Base-by-base conservation (phyloP, 2,329 filamentous ascomycete species). In the Sarocladium brachiariae region DNA sequence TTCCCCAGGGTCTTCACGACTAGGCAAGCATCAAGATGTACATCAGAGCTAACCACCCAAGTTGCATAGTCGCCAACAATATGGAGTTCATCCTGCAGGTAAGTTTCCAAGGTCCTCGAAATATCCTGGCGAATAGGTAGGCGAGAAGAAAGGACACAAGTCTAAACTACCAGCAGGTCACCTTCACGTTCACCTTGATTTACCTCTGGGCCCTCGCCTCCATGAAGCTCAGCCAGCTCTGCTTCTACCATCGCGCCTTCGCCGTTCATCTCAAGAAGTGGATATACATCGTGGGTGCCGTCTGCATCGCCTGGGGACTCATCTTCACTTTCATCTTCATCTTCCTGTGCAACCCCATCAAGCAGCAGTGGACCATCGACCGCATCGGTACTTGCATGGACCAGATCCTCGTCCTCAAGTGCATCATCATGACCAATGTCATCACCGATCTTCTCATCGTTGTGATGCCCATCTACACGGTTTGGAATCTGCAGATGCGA, bases 371-470 rank as follows among this genome's bases (percentile, higher is more conserved):
- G 58, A 55, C 54, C 24, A 51, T 57, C 16, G 49, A 52, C 14
- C 54, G 58, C 2, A 54, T 57, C 31, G 56, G 56, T 13, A 47
- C 37, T 43, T 59, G 57, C 43, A 51, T 56, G 49, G 56, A 57
- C 49, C 55, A 58, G 49, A 56, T 59, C 9, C 37, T 55, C 10
- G 39, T 60, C 3, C 45, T 57, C 30, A 54, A 57, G 50, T 55
- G 52, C 33, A 55, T 60, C 43, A 57, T 60, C 45, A 53, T 58
- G 51, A 60, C 57, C 41, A 70, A 69, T 51, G 63, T 69, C 39
- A 49, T 64, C 21, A 64, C 63, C 5, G 67, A 70, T 51, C 52
- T 69, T 9, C 55, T 64, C 31, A 66, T 70, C 33, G 56, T 69
- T 31, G 49, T 63, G 9, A 53, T 70, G 48, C 66, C 68, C 16